Base-by-base conservation (phyloP, 371 early-diverging fungal genomes). In the Mortierella sp. region DNA sequence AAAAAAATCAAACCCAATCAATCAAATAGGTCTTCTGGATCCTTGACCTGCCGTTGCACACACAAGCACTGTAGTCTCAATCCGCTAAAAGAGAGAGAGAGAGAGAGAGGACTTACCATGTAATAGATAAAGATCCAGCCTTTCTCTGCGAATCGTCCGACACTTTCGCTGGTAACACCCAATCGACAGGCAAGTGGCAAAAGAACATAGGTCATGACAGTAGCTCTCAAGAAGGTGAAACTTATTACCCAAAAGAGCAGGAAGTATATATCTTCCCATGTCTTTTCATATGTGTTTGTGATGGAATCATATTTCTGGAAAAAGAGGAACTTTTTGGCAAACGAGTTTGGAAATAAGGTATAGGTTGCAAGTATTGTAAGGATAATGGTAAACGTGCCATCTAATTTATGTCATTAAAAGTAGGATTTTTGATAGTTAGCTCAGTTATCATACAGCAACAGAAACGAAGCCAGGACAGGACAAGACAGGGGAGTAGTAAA, bases 201-300 rank as follows among this genome's bases (percentile, higher is more conserved):
- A 31, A 87, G 83, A 3, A 91, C 22, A 64, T 85, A 85, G 42
- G 83, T 80, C 88, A 92, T 92, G 17, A 85, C 71, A 3, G 79
- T 51, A 7, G 88, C 89, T 22, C 92, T 89, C 42, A 90, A 59
- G 42, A 90, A 86, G 6, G 92, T 91, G 64, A 92, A 91, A 0
- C 85, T 84, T 3, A 86, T 67, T 37, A 89, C 83, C 89, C 90
- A 92, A 77, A 89, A 89, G 66, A 74, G 47, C 15, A 91, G 75
- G 70, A 86, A 92, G 68, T 86, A 91, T 5, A 86, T 29, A 66
- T 93, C 93, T 51, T 85, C 83, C 43, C 63, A 70, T n/a, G 78
- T 64, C 61, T 78, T 72, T 56, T 72, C 78, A n/a, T 56, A 60
- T 0, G 78, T 78, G 17, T 66, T 29, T 0, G 72, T 69, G 15